Conservation (phyloP, 169 alveolate genomes). For the Plasmodium gonderi region DNA sequence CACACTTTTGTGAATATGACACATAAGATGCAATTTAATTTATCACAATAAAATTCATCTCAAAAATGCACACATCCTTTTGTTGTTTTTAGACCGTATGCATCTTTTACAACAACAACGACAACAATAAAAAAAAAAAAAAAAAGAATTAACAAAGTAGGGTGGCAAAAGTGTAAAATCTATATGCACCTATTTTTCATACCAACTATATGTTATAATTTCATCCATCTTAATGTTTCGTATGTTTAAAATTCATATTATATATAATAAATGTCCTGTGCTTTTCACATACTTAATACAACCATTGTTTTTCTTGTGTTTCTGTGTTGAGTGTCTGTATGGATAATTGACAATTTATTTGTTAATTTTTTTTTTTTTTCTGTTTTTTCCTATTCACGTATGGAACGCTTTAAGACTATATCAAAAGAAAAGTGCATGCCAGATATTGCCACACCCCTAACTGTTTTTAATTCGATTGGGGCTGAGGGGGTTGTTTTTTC, state of each 20-base stretch:
- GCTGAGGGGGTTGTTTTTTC: not conserved
- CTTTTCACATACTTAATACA: no score
- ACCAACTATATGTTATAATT: not conserved
- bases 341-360: not conserved
- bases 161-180: not conserved
- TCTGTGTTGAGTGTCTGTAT: no score
- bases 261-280: no score
- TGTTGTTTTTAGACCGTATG: not conserved
- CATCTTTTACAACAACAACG: no score
- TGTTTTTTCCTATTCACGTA: not conserved
- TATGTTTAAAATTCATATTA: no score
- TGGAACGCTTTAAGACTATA: not conserved
- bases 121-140: not conserved
- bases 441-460: not conserved
- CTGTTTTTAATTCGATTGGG: not conserved
- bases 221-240: not conserved
- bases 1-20: not conserved
- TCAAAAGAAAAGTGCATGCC: not conserved
- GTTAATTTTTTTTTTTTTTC: no score
- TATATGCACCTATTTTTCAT: not conserved
- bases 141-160: not conserved
- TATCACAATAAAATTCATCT: not conserved
- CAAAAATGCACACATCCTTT: not conserved
- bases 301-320: no score
- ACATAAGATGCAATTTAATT: not conserved